These are phyloP conservation scores for Naganishia cerealis DNA, from an alignment of 1,284 basidiomycete species.

Conservation along the genomic window DNA sequence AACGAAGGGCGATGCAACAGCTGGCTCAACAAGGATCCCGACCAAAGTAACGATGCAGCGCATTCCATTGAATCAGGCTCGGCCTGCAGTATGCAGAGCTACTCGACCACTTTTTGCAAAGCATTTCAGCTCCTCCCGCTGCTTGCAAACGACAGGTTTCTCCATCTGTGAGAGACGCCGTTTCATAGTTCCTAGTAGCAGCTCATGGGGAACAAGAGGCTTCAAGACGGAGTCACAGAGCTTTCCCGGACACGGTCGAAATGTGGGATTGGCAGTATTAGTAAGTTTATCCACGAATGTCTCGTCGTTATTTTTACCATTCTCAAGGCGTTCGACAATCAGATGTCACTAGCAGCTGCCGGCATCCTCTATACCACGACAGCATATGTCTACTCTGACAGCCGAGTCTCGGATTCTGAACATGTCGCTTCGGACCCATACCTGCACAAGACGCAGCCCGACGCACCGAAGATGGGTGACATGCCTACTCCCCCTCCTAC, in stretches of 20 bases:
- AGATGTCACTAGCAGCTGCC: conserved; percentile 13
- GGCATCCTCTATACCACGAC: conserved; percentile 15
- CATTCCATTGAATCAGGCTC: not conserved
- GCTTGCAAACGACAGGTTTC: not conserved
- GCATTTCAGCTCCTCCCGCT: not conserved
- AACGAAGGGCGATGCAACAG: no score
- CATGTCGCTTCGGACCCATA: conserved; percentile 25
- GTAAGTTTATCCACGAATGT: not conserved
- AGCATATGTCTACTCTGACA: conserved; percentile 8
- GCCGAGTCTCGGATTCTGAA: conserved; percentile 4
- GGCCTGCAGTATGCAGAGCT: not conserved
- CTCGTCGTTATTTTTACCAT: not conserved
- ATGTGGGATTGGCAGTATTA: not conserved
- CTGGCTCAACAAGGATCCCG: not conserved
- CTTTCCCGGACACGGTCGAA: not conserved
- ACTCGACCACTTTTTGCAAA: not conserved
- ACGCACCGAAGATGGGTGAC: conserved; percentile 10
- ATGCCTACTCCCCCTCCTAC: conserved; percentile 28
- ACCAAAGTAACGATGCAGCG: not conserved
- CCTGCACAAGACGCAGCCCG: conserved; percentile 27
- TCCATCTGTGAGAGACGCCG: not conserved
- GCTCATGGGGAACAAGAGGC: not conserved
- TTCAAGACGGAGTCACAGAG: not conserved
- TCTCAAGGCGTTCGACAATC: not conserved
- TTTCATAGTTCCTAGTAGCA: not conserved